Conservation (phyloP, 257 asterid genomes). For the Penstemon davidsonii region DNA sequence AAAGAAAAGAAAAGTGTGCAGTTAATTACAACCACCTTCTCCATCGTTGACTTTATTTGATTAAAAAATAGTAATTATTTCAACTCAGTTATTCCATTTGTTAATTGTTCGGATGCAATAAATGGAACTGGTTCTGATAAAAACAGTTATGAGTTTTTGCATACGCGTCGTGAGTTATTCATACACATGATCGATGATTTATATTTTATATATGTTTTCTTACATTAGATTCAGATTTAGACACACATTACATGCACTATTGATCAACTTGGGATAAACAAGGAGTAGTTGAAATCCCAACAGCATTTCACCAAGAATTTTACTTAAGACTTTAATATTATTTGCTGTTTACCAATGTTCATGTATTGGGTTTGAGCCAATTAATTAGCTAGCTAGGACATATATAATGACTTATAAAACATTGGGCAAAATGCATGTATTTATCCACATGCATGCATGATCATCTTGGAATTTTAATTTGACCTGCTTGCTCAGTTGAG, state of each 20-base stretch:
- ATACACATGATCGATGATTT: too few relatives aligned
- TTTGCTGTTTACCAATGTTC: slow-evolving; percentile 29
- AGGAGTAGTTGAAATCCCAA: slow-evolving; percentile 38
- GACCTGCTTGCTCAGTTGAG: too few relatives aligned
- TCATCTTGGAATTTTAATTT: too few relatives aligned
- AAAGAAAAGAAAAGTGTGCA: neutral
- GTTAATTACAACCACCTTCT: slow-evolving; percentile 31
- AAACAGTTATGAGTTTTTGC: too few relatives aligned
- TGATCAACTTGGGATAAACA: slow-evolving; percentile 5
- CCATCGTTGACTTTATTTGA: slow-evolving; percentile 38
- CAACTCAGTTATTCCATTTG: neutral
- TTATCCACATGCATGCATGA: neutral
- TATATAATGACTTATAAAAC: neutral
- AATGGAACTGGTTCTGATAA: slow-evolving; percentile 25
- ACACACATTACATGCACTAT: too few relatives aligned
- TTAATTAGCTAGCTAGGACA: neutral
- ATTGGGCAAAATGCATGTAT: neutral
- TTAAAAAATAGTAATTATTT: neutral
- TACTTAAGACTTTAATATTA: neutral
- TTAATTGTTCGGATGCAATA: slow-evolving; percentile 30
- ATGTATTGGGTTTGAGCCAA: neutral
- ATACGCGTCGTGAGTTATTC: too few relatives aligned
- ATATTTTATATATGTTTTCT: too few relatives aligned
- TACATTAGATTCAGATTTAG: too few relatives aligned
- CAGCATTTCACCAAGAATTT: slow-evolving; percentile 36